Evolutionary conservation across 1,284 basidiomycete genomes (phyloP), one percentile per base, ranked within the genome.

Genomic region (Ustilago cynodontis): DNA sequence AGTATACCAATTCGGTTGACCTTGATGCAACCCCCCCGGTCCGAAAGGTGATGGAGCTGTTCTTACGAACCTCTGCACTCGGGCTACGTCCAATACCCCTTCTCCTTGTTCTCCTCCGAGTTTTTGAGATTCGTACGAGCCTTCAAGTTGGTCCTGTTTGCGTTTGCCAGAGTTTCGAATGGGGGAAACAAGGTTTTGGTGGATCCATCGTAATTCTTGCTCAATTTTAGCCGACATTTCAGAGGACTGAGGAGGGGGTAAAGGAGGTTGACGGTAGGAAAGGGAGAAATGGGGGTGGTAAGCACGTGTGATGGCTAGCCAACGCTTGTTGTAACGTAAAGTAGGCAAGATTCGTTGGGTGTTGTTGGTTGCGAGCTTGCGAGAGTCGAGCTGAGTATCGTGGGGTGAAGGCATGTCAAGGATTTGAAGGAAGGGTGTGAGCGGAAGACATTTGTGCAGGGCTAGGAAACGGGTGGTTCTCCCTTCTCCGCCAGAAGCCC

Each of bases 301-400:
- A 0, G 93, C 94, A 6, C 93, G 92, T 0, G 91, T 92, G 84
- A 98, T 94, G 0, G 95, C 95, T 24, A 99, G 90, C 97, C 96
- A 99, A 90, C 3, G 92, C 13, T 55, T 91, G 84, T 97, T 94
- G 86, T 91, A 98, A 31, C 73, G 78, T 84, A 87, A 28, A 89
- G 88, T 0, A 83, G 79, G 53, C 74, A 69, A 57, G 18, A 79
- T 80, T 0, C 77, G 70, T 22, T 68, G 66, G 22, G 43, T 29
- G 1, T 61, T 47, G 26, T 59, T 37, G 20, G 62, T 35, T 5
- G 60, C 67, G 0, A 55, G 18, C 58, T 66, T 69, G 49, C 66
- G 63, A 2, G 62, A 31, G 52, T 65, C 63, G 5, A 76, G 60
- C 5, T 64, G 39, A n/a, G 33, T 45, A 52, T 79, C 79, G n/a